Percentiles rank a stretch among this genome's conserved stretches.
phyloP scores from a whole-genome alignment of 352 stramenopile species.

The Thraustotheca clavata region DNA sequence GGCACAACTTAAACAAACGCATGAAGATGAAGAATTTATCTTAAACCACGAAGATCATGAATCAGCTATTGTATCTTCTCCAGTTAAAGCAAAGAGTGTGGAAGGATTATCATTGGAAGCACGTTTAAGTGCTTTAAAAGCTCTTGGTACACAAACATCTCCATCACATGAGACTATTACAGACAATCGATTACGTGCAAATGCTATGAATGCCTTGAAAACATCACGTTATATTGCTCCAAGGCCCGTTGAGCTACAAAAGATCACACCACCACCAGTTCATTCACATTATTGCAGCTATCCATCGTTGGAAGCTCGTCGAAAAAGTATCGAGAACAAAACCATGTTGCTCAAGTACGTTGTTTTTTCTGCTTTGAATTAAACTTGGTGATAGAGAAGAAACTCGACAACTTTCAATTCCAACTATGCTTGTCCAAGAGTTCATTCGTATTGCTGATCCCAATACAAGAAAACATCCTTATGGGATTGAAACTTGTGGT shows the following conservation, averaged over 20 bases:
- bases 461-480: slow-evolving; percentile 60
- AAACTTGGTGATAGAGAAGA: neutral
- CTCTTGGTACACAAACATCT: neutral
- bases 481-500: slow-evolving; percentile 87
- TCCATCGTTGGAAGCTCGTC: neutral
- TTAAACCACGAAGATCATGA: slow-evolving; percentile 19
- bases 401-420: slow-evolving; percentile 57
- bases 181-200: neutral
- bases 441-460: slow-evolving; percentile 72
- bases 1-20: slow-evolving; percentile 49
- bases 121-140: slow-evolving; percentile 34
- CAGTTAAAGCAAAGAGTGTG: slow-evolving; percentile 7
- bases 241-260: neutral
- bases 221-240: neutral
- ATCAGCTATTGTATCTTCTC: slow-evolving; percentile 12
- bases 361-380: neutral
- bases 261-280: neutral
- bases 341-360: neutral
- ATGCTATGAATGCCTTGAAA: neutral
- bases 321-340: neutral
- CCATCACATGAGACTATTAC: neutral
- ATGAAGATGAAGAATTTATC: slow-evolving; percentile 26
- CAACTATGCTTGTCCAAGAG: slow-evolving; percentile 52
- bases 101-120: slow-evolving; percentile 36
- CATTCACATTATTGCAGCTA: too few relatives aligned